Conservation (phyloP, 331 rosid genomes). For the Acacia pycnantha region DNA sequence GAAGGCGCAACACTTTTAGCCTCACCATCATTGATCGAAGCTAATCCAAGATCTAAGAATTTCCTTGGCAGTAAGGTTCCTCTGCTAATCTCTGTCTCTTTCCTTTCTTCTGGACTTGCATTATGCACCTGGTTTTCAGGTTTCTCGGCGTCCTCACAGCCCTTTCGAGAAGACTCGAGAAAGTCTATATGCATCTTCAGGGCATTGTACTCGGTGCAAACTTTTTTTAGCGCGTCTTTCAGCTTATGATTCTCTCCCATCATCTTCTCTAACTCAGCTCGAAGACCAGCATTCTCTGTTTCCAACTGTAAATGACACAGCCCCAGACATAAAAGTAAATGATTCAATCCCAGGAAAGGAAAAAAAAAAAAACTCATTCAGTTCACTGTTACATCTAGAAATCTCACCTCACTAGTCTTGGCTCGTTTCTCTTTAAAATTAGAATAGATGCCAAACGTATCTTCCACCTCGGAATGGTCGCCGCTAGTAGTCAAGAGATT, state of each 20-base stretch:
- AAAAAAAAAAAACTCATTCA: no score
- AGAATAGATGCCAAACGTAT: slow-evolving; percentile 17
- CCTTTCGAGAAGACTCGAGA: slow-evolving; percentile 41
- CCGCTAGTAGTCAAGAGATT: slow-evolving; percentile 61
- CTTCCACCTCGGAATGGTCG: slow-evolving; percentile 65
- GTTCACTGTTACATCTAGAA: no score
- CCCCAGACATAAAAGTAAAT: no score
- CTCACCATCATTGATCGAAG: slow-evolving; percentile 17
- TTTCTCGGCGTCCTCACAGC: slow-evolving; percentile 13
- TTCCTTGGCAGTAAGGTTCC: slow-evolving; percentile 50
- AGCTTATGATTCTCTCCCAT: slow-evolving; percentile 58
- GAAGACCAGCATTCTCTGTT: slow-evolving; percentile 57
- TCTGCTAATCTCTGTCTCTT: slow-evolving; percentile 12
- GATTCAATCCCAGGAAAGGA: no score
- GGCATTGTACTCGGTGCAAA: slow-evolving; percentile 39
- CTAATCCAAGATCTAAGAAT: slow-evolving; percentile 75
- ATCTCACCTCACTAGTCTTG: no score
- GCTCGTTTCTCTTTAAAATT: slow-evolving; percentile 41
- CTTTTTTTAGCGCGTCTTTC: slow-evolving; percentile 42
- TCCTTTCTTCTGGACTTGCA: slow-evolving; percentile 29
- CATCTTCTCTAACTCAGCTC: slow-evolving; percentile 52
- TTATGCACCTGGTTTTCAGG: slow-evolving; percentile 16
- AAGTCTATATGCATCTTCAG: slow-evolving; percentile 46
- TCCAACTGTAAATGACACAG: no score
- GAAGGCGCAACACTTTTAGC: slow-evolving; percentile 42